Base-by-base conservation (phyloP, 2,329 filamentous ascomycete genomes). In the Apiospora marii region DNA sequence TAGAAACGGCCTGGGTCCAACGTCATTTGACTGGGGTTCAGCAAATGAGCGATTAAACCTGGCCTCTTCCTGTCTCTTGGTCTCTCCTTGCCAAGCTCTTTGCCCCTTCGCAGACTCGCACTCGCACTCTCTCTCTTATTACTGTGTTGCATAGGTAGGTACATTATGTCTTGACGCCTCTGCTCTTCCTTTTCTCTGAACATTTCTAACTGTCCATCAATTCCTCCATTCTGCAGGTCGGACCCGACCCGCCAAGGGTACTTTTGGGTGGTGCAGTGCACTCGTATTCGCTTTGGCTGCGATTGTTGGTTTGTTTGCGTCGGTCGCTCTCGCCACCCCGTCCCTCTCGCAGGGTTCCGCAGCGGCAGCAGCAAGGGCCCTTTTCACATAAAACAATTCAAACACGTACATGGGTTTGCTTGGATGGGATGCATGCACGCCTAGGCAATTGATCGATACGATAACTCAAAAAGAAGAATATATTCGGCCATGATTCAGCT, bases 1-100 rank as follows among this genome's bases (percentile, higher is more conserved):
- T 61, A 61, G 53, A 61, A 61, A 61, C 53, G 30, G 53, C 30
- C 53, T 61, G 53, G 53, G 19, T 27, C 53, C 30, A n/a, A 37
- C 53, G 53, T 61, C 53, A 61, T 61, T 22, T 19, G 4, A 27
- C 30, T 10, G 16, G 53, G 53, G 53, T n/a, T 37, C 53, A 61
- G 53, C 53, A 61, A 61, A 61, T 61, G 53, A 61, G 53, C 30
- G 53, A 61, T 61, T 61, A 61, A 61, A 37, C 30, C 30, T 61
- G 53, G 30, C 53, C 30, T 61, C 53, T 61, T 13, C n/a, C 19
- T 34, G 27, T 6, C 51, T n/a, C 53, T 61, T 37, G 53, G 53
- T 13, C 30, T 37, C 30, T 61, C 30, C 16, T 5, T 48, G 44
- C 44, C 44, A 48, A 48, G 44, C 44, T 44, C 43, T 44, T 44